These are phyloP conservation scores for Gillenia trifoliata DNA, from an alignment of 306 rosid genomes.

Conservation along the genomic window DNA sequence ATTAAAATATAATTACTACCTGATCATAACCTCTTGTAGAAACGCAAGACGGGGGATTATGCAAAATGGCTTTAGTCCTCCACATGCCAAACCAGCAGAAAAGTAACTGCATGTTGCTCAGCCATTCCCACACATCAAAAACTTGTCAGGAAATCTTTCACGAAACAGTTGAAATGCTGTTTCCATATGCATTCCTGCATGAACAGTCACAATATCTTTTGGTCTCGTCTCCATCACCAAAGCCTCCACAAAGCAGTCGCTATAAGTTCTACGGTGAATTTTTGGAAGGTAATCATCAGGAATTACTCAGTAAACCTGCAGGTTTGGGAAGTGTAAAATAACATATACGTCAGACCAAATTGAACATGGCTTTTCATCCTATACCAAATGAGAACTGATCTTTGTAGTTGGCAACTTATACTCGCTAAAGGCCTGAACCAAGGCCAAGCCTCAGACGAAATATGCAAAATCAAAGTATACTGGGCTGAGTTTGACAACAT, in stretches of 20 bases:
- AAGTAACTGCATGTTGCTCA: conserved; percentile 98
- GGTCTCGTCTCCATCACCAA: conserved; percentile 72
- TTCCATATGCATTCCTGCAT: conserved; percentile 75
- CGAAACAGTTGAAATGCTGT: conserved; percentile 62
- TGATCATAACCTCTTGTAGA: conserved; percentile 93
- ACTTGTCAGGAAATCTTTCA: conserved; percentile 66
- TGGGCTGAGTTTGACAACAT: not conserved
- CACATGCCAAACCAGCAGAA: conserved; percentile 89
- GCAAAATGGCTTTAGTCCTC: conserved; percentile 95
- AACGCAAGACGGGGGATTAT: conserved; percentile 80
- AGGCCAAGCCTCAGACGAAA: not conserved
- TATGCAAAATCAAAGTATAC: not conserved
- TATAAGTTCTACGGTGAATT: conserved; percentile 46
- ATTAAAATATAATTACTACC: conserved; percentile 20
- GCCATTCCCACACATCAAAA: conserved; percentile 92
- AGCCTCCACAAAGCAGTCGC: conserved; percentile 80
- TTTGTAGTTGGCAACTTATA: not conserved
- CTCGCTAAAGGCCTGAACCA: not conserved
- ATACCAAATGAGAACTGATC: conserved; percentile 6
- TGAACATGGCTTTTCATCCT: conserved; percentile 7
- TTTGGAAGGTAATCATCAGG: conserved; percentile 21
- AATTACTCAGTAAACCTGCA: conserved; percentile 49
- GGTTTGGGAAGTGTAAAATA: conserved; percentile 14
- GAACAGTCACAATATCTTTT: conserved; percentile 78
- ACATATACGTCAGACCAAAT: not conserved